Base-by-base conservation (phyloP, 495 filamentous ascomycete species). In the Podospora conica region DNA sequence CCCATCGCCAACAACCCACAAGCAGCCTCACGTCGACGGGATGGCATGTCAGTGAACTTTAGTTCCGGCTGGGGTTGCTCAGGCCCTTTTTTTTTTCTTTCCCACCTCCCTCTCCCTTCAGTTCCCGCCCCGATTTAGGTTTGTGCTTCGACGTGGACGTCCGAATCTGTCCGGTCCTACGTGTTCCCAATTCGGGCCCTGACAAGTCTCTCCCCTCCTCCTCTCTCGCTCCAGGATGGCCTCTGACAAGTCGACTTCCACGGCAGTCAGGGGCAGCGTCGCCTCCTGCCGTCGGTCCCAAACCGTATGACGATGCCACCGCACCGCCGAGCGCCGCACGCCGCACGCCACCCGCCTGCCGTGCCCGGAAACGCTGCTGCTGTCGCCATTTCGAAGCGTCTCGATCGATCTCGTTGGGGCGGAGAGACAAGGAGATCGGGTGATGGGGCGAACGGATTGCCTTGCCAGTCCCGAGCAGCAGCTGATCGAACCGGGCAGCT, bases 131-230 rank as follows among this genome's bases (percentile, higher is more conserved):
- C 22, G 57, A 68, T 71, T 53, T 40, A 71, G 71, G 64, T 56
- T 64, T 57, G 63, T 70, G 66, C 40, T 68, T 65, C 55, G 61
- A 67, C 64, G 58, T 58, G 55, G 61, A 23, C 66, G 71, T 67
- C 75, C 71, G 60, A 53, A 72, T 77, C 67, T 60, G 75, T 68
- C 72, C 65, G 73, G 72, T 77, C 40, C 40, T 71, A 75, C 56
- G 65, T 58, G 55, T 70, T 69, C 75, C 72, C 53, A 64, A 73
- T 71, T 29, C 64, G 70, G 68, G 40, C 40, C 11, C 53, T 66
- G 55, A 48, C 31, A 71, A 60, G 63, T 31, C 10, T 31, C 29
- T n/a, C 15, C 18, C 18, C 9, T n/a, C 15, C 18, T 7, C 9
- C 58, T 71, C 63, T 28, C 56, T 63, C 48, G 31, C 55, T 58